phyloP scores from a whole-genome alignment of 2,329 filamentous ascomycete species.

The Penicillium polonicum region DNA sequence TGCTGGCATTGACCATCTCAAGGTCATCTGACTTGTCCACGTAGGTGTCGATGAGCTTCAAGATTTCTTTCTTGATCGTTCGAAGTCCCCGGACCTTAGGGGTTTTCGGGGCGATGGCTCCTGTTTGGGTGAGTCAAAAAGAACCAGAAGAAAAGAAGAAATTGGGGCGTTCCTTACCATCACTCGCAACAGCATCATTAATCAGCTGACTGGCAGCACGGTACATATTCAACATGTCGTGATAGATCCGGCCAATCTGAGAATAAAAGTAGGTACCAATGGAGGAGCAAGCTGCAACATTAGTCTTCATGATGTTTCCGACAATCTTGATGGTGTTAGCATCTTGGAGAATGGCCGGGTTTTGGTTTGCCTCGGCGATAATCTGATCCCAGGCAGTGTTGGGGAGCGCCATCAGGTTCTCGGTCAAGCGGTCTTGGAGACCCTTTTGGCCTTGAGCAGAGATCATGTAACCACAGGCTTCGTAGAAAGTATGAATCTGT shows the following conservation, averaged over 20 bases:
- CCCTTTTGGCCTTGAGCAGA: constrained; percentile 94
- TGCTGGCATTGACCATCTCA: constrained; percentile 86
- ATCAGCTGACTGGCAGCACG: constrained; percentile 94
- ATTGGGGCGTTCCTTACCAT: constrained; percentile 58
- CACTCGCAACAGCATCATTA: constrained; percentile 82
- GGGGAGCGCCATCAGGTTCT: constrained; percentile 88
- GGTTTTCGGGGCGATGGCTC: constrained; percentile 93
- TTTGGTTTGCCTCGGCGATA: constrained; percentile 79
- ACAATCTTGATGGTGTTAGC: constrained; percentile 96
- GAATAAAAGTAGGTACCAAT: constrained; percentile 98
- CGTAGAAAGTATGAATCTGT: constrained; percentile 98
- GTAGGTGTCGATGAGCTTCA: constrained; percentile 97
- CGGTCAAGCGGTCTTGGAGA: constrained; percentile 85
- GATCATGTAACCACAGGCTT: constrained; percentile 99
- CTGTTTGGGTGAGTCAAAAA: constrained; percentile 43
- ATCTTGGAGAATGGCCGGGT: constrained; percentile 85
- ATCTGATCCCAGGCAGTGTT: constrained; percentile 96
- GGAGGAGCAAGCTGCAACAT: constrained; percentile 95
- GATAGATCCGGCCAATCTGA: constrained; percentile 94
- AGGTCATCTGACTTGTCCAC: constrained; percentile 97
- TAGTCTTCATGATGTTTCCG: constrained; percentile 99
- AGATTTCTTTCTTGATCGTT: constrained; percentile 98
- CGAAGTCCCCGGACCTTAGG: constrained; percentile 91
- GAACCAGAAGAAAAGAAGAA: background rate
- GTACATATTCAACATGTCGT: constrained; percentile 99